Evolutionary conservation across 2,329 filamentous ascomycete species (phyloP).

Genomic region (Alternaria viburni): DNA sequence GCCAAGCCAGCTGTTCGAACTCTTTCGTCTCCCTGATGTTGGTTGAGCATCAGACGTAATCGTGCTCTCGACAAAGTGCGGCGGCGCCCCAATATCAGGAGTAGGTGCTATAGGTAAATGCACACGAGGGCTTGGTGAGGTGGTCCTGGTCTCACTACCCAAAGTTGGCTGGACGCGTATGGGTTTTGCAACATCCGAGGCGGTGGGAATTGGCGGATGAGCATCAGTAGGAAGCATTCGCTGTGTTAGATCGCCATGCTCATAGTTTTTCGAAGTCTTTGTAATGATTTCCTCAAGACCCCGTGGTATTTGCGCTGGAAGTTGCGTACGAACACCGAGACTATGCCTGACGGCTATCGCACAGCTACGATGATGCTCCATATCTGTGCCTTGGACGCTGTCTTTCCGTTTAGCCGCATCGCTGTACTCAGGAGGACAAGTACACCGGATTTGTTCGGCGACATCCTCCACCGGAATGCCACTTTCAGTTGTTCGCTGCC

Average conservation of each 20-base stretch:
- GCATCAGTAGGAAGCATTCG: not conserved
- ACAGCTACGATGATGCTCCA: not conserved
- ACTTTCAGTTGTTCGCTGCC: not conserved
- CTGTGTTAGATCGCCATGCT: not conserved
- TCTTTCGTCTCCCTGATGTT: not conserved
- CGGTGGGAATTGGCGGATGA: not conserved
- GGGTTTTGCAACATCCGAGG: not conserved
- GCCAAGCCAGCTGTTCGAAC: not conserved
- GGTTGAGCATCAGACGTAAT: not conserved
- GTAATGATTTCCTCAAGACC: not conserved
- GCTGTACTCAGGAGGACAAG: not conserved
- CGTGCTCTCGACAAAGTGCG: too few relatives aligned
- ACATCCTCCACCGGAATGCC: not conserved
- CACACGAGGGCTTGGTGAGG: too few relatives aligned
- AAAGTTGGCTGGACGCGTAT: not conserved
- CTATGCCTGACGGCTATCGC: not conserved
- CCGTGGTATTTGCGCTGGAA: not conserved
- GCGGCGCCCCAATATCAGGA: too few relatives aligned
- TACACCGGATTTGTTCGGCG: not conserved
- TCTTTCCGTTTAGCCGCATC: not conserved
- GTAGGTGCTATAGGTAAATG: too few relatives aligned
- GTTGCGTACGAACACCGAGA: too few relatives aligned
- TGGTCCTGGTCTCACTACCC: too few relatives aligned
- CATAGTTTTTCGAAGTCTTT: not conserved
- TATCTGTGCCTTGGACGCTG: not conserved